Conservation (phyloP, 805 yeast genomes). For the Pichia deserticola region DNA sequence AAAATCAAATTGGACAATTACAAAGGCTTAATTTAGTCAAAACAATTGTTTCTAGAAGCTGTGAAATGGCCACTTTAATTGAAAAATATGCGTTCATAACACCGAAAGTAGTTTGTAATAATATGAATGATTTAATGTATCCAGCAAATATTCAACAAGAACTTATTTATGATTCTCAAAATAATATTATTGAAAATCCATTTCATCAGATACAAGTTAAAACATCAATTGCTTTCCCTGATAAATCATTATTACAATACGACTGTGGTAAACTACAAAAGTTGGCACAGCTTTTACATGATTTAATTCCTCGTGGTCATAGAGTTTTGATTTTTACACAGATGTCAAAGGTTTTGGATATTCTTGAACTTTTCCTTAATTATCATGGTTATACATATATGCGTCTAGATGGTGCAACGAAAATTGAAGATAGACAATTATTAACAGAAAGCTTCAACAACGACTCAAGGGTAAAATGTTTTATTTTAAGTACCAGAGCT, state of each 20-base stretch:
- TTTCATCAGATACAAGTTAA: constrained; percentile 82
- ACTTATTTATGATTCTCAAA: constrained; percentile 24
- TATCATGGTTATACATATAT: constrained; percentile 90
- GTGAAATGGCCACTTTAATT: constrained; percentile 40
- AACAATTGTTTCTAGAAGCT: constrained; percentile 35
- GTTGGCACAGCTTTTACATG: constrained; percentile 65
- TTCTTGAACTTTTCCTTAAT: constrained; percentile 86
- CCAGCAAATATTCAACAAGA: constrained; percentile 31
- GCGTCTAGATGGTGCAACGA: constrained; percentile 96
- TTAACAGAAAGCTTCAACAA: constrained; percentile 88
- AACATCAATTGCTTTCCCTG: constrained; percentile 91
- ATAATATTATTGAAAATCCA: constrained; percentile 32
- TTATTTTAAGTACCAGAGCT: constrained; percentile 89
- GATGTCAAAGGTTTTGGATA: constrained; percentile 94
- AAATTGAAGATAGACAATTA: constrained; percentile 92
- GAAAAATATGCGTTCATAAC: constrained; percentile 82
- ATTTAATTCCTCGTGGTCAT: constrained; percentile 80
- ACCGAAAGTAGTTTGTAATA: constrained; percentile 75
- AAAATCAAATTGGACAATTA: constrained; percentile 25
- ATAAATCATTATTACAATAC: constrained; percentile 81
- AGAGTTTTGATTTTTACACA: constrained; percentile 94
- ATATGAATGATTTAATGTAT: constrained; percentile 50
- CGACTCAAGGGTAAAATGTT: constrained; percentile 80
- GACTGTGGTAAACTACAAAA: constrained; percentile 96
- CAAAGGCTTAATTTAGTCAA: constrained; percentile 31